Evolutionary conservation across 148 eudicot genomes (phyloP).

Genomic region (Nyssa sinensis): DNA sequence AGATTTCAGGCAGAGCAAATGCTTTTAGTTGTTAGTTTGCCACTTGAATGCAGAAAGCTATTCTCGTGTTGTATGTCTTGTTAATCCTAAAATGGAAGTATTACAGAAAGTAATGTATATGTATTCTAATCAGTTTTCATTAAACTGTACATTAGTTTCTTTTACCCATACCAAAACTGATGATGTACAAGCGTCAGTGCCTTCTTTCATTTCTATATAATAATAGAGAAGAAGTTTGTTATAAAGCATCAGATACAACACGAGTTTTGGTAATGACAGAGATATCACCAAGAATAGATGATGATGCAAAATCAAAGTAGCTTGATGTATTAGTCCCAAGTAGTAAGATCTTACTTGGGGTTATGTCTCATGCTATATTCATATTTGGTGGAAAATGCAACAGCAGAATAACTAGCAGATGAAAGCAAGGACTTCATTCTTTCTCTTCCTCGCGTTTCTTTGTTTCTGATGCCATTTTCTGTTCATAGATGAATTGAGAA

Average conservation of each 20-base stretch:
- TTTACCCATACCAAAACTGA: neutral
- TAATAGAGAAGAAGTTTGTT: conserved; percentile 2
- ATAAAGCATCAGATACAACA: conserved; percentile 32
- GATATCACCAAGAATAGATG: conserved; percentile 29
- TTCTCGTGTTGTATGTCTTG: neutral
- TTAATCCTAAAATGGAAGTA: neutral
- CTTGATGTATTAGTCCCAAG: conserved; percentile 63
- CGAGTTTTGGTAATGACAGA: conserved; percentile 46
- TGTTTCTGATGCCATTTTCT: conserved; percentile 46
- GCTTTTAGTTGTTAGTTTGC: neutral
- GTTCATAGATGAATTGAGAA: conserved; percentile 69
- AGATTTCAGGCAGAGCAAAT: no score
- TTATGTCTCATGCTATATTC: conserved; percentile 61
- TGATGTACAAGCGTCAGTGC: neutral
- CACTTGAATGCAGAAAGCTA: neutral
- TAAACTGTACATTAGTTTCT: neutral
- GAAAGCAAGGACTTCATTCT: conserved; percentile 25
- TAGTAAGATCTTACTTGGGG: conserved; percentile 51
- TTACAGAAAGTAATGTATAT: neutral
- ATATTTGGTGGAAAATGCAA: neutral
- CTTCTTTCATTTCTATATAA: neutral
- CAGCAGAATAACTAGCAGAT: neutral
- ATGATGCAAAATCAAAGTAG: conserved; percentile 55
- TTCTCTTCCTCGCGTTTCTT: conserved; percentile 35
- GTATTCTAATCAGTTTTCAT: neutral